These are phyloP conservation scores for Didymella keratinophila DNA, from an alignment of 2,329 filamentous ascomycete genomes.

Conservation along the genomic window DNA sequence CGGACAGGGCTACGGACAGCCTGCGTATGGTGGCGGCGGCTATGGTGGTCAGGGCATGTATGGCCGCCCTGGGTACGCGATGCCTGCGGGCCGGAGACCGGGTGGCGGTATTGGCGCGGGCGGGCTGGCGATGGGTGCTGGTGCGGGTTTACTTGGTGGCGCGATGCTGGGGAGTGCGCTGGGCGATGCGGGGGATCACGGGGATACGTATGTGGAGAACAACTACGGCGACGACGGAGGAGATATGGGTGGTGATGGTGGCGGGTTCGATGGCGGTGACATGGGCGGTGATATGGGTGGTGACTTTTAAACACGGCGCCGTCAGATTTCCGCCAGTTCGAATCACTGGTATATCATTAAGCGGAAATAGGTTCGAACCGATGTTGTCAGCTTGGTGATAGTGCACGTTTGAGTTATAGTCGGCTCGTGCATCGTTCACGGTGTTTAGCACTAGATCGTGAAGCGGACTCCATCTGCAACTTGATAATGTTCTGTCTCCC, in stretches of 20 bases:
- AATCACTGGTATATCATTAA: too few relatives aligned
- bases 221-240: conserved; percentile 39
- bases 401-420: too few relatives aligned
- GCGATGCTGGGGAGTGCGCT: conserved; percentile 74
- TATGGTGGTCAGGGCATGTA: conserved; percentile 37
- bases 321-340: too few relatives aligned
- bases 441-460: too few relatives aligned
- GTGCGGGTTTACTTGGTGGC: conserved; percentile 82
- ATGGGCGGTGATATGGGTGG: conserved; percentile 10
- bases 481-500: too few relatives aligned
- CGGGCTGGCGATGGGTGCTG: conserved; percentile 78
- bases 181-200: conserved; percentile 50
- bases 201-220: conserved; percentile 36
- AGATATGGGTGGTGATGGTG: conserved; percentile 11
- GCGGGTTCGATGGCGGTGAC: conserved; percentile 9
- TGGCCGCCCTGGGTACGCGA: conserved; percentile 31
- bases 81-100: conserved; percentile 22
- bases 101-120: conserved; percentile 69
- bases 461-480: too few relatives aligned
- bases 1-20: conserved; percentile 28
- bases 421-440: too few relatives aligned
- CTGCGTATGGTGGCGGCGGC: conserved; percentile 34
- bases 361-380: too few relatives aligned
- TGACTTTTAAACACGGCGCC: conserved; percentile 3
- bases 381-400: too few relatives aligned